Evolutionary conservation across 169 alveolate genomes (phyloP), one percentile per base, ranked within the genome.

Genomic region (Theileria sp.): DNA sequence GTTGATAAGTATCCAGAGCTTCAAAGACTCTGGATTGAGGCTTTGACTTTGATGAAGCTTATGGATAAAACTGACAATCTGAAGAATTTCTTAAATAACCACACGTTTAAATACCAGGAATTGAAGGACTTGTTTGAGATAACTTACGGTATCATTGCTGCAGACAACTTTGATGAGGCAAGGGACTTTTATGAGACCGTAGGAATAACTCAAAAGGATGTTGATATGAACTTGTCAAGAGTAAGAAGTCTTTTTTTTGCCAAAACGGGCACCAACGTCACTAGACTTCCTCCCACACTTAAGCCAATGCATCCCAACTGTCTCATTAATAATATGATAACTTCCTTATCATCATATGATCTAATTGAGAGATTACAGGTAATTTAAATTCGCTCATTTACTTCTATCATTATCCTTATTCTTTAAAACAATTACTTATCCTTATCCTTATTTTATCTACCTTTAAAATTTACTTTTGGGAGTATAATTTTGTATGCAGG

Each of bases 71-170:
- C 54, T 2, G 91, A 70, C 15, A 77, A 85, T 38, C 86, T 85
- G 49, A 38, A 56, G 68, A 34, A 32, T 17, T 77, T 85, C 67
- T 19, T 85, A 49, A 83, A 71, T 2, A 73, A 54, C 36, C 87
- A 85, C 38, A 75, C 73, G 12, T 85, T 85, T 61, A 79, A 78
- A 38, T 78, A 78, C 61, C 79, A 78, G 56, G 77, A 78, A 75
- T 28, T 79, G 60, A 72, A 60, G 76, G 83, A 85, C 32, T 61
- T 85, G 17, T 79, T 85, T 76, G 77, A 73, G 64, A 62, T 72
- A 50, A 72, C 87, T 25, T 85, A 85, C 71, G 87, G 87, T 58
- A 70, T 78, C 60, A 78, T 85, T 15, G 91, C 91, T 44, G 74
- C 50, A 12, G 74, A 85, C 69, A 44, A 71, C 49, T 85, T 71